These are phyloP conservation scores for Actinomucor elegans DNA, from an alignment of 371 early-diverging fungal genomes.

Conservation along the genomic window DNA sequence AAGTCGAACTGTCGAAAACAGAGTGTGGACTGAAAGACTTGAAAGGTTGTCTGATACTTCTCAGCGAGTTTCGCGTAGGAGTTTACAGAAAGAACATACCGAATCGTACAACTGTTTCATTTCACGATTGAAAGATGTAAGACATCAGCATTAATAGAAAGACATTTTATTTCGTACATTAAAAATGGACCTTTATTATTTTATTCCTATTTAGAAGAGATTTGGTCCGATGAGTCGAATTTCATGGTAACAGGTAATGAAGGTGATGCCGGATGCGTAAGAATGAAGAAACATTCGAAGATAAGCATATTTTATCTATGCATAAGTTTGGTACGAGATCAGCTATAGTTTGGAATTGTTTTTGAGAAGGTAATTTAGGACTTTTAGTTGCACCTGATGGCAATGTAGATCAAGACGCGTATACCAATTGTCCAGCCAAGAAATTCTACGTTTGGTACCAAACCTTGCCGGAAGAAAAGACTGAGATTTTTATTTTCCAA, in stretches of 20 bases:
- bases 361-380: slow-evolving; percentile 2
- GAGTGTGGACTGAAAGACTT: too few relatives aligned
- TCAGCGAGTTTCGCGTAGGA: too few relatives aligned
- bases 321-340: neutral
- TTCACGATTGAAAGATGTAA: too few relatives aligned
- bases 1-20: too few relatives aligned
- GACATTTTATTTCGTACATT: too few relatives aligned
- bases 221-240: slow-evolving; percentile 15
- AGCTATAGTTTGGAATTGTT: slow-evolving; percentile 11
- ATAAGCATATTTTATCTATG: neutral
- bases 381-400: neutral
- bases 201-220: too few relatives aligned
- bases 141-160: too few relatives aligned
- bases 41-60: too few relatives aligned
- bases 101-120: too few relatives aligned
- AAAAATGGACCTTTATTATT: too few relatives aligned
- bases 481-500: slow-evolving; percentile 1
- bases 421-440: neutral
- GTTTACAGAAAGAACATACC: too few relatives aligned
- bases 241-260: neutral
- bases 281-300: neutral
- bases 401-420: slow-evolving; percentile 1
- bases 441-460: neutral
- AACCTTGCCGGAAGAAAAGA: neutral
- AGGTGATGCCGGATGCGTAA: neutral